A percentile compares a stretch with the other conserved stretches of the same genome.
These are phyloP conservation scores for Aspergillus mulundensis DNA, from an alignment of 495 filamentous ascomycete genomes.

Conservation along the genomic window DNA sequence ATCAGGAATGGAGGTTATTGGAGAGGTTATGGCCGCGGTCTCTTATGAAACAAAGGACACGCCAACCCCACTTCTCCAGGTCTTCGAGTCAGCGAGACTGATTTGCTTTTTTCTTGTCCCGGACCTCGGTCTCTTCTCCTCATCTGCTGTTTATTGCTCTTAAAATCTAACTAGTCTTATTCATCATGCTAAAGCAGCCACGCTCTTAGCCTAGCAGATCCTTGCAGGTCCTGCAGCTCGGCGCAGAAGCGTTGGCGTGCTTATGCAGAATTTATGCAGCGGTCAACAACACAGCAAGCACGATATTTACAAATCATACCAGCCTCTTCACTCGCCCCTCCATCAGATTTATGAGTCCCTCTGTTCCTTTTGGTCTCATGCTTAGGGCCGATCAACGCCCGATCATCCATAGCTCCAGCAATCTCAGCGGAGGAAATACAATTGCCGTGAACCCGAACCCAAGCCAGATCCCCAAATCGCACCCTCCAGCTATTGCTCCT, in stretches of 20 bases:
- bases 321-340: not conserved
- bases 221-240: not conserved
- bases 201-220: not conserved
- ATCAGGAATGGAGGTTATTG: too few relatives aligned
- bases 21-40: too few relatives aligned
- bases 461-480: constrained; percentile 44
- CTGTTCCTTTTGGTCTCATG: not conserved
- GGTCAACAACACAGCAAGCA: not conserved
- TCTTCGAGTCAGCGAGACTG: not conserved
- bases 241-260: not conserved
- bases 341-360: too few relatives aligned
- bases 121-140: not conserved
- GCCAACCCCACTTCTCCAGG: not conserved
- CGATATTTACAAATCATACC: not conserved
- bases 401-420: constrained; percentile 34
- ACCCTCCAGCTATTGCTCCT: constrained; percentile 26
- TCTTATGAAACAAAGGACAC: not conserved
- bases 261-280: not conserved
- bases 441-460: constrained; percentile 39
- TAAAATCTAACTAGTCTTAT: not conserved
- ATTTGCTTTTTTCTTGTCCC: not conserved
- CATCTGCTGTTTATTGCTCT: not conserved
- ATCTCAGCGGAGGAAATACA: constrained; percentile 41
- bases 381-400: constrained; percentile 22
- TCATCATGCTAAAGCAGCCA: not conserved